A percentile compares a stretch with the other conserved stretches of the same genome.
Evolutionary conservation across 768 basidiomycete species (phyloP).

Genomic region (Solioccasus polychromus): DNA sequence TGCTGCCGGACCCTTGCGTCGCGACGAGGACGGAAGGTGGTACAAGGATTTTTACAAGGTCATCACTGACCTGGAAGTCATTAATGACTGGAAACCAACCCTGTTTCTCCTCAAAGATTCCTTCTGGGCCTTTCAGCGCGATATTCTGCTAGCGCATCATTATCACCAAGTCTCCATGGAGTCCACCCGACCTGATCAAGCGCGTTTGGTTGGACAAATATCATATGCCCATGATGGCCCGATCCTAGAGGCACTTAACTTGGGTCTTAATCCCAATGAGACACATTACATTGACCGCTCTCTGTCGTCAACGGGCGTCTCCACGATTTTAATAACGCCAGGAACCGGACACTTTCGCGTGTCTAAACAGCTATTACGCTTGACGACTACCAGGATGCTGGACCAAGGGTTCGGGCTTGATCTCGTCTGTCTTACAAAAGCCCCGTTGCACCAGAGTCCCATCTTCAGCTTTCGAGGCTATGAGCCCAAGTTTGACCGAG

Average conservation of each 20-base stretch:
- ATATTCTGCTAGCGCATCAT: slow-evolving; percentile 87
- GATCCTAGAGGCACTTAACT: slow-evolving; percentile 91
- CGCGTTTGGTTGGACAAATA: slow-evolving; percentile 71
- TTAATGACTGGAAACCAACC: slow-evolving; percentile 84
- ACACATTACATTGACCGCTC: slow-evolving; percentile 96
- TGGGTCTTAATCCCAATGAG: slow-evolving; percentile 89
- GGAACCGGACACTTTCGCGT: slow-evolving; percentile 94
- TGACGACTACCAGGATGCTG: slow-evolving; percentile 91
- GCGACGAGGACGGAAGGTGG: slow-evolving; percentile 73
- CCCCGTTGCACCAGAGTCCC: slow-evolving; percentile 89
- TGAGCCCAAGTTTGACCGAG: slow-evolving; percentile 54
- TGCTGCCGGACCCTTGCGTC: slow-evolving; percentile 76
- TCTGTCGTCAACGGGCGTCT: slow-evolving; percentile 80
- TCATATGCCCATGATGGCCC: slow-evolving; percentile 93
- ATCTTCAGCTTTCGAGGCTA: slow-evolving; percentile 84
- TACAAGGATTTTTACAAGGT: slow-evolving; percentile 98
- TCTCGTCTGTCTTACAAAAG: slow-evolving; percentile 84
- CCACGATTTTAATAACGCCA: slow-evolving; percentile 84
- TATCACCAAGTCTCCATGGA: slow-evolving; percentile 69
- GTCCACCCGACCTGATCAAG: slow-evolving; percentile 43
- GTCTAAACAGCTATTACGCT: slow-evolving; percentile 80
- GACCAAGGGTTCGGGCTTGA: slow-evolving; percentile 92
- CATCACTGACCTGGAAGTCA: slow-evolving; percentile 87
- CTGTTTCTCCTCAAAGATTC: slow-evolving; percentile 85
- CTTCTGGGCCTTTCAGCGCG: slow-evolving; percentile 87